phyloP scores from a whole-genome alignment of 768 basidiomycete species.

The Rossbeevera mucosa region DNA sequence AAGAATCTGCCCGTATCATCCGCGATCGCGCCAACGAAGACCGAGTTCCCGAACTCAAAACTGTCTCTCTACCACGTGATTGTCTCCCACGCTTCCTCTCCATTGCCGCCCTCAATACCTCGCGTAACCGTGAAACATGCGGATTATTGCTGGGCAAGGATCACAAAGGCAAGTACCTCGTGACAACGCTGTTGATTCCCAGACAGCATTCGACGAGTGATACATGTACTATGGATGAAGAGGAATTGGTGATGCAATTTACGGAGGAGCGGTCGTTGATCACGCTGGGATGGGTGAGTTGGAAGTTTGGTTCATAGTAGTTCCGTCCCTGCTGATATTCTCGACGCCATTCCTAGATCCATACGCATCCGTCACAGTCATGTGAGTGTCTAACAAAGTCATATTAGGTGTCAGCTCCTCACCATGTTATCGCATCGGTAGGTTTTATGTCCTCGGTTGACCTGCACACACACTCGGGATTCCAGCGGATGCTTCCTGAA shows the following conservation, averaged over 20 bases:
- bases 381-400: conserved; percentile 43
- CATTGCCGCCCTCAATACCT: conserved; percentile 76
- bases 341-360: conserved; percentile 52
- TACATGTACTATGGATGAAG: conserved; percentile 90
- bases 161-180: conserved; percentile 54
- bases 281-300: conserved; percentile 84
- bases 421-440: conserved; percentile 19
- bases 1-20: conserved; percentile 33
- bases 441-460: conserved; percentile 95
- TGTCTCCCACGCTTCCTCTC: conserved; percentile 72
- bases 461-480: conserved; percentile 85
- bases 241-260: conserved; percentile 81
- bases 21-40: conserved; percentile 31
- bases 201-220: conserved; percentile 84
- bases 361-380: conserved; percentile 87
- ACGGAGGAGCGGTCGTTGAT: conserved; percentile 78
- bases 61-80: conserved; percentile 64
- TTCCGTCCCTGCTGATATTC: not conserved
- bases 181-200: conserved; percentile 85
- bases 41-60: conserved; percentile 46
- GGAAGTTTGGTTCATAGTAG: not conserved
- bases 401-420: not conserved
- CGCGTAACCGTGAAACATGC: conserved; percentile 79
- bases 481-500: conserved; percentile 86
- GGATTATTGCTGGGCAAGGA: conserved; percentile 76